Base-by-base conservation (phyloP, 495 filamentous ascomycete species). In the Penicillium steckii region DNA sequence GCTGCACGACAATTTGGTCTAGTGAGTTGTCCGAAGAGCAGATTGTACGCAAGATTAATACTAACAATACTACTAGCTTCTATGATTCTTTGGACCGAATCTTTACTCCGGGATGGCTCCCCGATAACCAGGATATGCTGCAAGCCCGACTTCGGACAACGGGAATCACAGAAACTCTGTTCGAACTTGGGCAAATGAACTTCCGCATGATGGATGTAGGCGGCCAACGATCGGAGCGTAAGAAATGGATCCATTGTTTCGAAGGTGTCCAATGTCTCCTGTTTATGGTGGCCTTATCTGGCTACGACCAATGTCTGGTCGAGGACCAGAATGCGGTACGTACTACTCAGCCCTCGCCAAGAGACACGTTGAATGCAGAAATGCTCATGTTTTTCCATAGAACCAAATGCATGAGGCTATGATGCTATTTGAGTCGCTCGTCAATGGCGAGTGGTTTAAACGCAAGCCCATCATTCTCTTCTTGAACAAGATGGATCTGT, bases 341-440 rank as follows among this genome's bases (percentile, higher is more conserved):
- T 80, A n/a, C n/a, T n/a, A n/a, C n/a, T n/a, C n/a, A n/a, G n/a
- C n/a, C n/a, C n/a, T n/a, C n/a, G n/a, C n/a, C n/a, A n/a, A n/a
- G n/a, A n/a, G n/a, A n/a, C n/a, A n/a, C n/a, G n/a, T n/a, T n/a
- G n/a, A n/a, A n/a, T n/a, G n/a, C n/a, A n/a, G n/a, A 42, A 19
- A 6, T 30, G 42, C 21, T 45, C 24, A 44, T 49, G 4, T 21
- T 12, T 4, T 9, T 33, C 10, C 4, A 15, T 44, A 96, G 92
- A 98, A 98, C 65, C 94, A 97, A 93, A 98, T 98, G 94, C 93
- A 96, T 72, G 94, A 98, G 72, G 95, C 94, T 4, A 80, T 98
- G 53, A 97, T 96, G 85, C 81, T 98, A 15, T 98, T 96, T 73
- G 94, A 98, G 72, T 95, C 90, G 8, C 91, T 98, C 59, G 90